Conservation (phyloP, 2,329 filamentous ascomycete species). For the Ophiognomonia clavigignenti-juglandacearum region DNA sequence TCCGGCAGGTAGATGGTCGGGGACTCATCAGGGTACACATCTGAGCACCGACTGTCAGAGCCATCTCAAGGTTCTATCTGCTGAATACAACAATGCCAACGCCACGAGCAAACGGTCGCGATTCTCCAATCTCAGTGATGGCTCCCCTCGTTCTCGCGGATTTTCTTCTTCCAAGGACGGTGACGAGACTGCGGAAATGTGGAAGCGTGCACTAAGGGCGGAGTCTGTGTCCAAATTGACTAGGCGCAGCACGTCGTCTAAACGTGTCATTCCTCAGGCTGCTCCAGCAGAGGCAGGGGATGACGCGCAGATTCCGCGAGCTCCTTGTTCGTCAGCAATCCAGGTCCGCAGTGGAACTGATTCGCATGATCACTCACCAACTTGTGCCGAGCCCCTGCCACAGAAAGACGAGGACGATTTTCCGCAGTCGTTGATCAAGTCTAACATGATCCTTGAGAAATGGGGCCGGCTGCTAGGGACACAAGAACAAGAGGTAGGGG, state of each 20-base stretch:
- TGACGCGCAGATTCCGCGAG: background rate
- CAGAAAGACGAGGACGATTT: conserved; percentile 1
- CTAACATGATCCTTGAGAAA: conserved; percentile 3
- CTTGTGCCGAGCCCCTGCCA: background rate
- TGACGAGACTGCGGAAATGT: conserved; percentile 13
- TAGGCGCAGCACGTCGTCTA: conserved; percentile 7
- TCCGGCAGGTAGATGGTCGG: background rate
- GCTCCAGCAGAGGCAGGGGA: background rate
- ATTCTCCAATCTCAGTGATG: background rate
- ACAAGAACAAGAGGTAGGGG: conserved; percentile 4
- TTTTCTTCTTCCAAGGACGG: conserved; percentile 14
- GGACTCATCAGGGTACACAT: background rate
- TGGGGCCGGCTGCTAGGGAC: conserved; percentile 5
- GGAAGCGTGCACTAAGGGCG: conserved; percentile 17
- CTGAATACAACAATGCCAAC: background rate
- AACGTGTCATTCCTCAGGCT: background rate
- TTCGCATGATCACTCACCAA: conserved; percentile 5
- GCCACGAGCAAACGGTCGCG: background rate
- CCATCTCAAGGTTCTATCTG: conserved; percentile 6
- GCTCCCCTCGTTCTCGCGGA: conserved; percentile 3
- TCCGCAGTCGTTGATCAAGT: conserved; percentile 1
- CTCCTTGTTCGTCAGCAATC: conserved; percentile 1
- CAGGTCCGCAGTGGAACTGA: background rate
- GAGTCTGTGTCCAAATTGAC: conserved; percentile 12
- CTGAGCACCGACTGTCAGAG: background rate